Base-by-base conservation (phyloP, 441 rosid species). In the Pelargonium myrrhifolium region DNA sequence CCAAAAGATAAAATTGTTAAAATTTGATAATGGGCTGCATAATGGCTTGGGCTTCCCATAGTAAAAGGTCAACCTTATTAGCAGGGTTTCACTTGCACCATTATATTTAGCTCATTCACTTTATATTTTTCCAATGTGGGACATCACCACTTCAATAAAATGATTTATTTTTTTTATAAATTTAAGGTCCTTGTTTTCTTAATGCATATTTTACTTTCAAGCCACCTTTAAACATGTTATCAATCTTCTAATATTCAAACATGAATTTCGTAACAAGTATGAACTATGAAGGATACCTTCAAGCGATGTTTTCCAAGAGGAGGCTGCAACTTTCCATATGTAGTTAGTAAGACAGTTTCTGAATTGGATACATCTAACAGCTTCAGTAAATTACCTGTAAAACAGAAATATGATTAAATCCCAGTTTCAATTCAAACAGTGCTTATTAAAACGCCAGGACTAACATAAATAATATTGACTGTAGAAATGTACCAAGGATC, bases 241-340 rank as follows among this genome's bases (percentile, higher is more conserved):
- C 24, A 24, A 21, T 22, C 6, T 6, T 26, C 64, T 31, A 66
- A 62, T 42, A 56, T 14, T 15, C 69, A 37, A 58, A 72, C 8
- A 37, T 3, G 21, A 1, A 65, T 72, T 12, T 11, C 47, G 31
- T 35, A 55, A 37, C 31, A 71, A 35, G 43, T 31, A n/a, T n/a
- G n/a, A n/a, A n/a, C n/a, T 7, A 67, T 49, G 71, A 72, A 10
- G 70, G 56, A 60, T 67, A 90, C 99, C 95, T 91, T 93, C 71
- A 93, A 72, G 15, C 97, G 95, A 71, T 89, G 97, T 76, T 89
- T 93, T 62, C 96, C 95, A 22, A 93, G 96, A 71, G 98, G 98
- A 69, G 98, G 97, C 79, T 88, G 97, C 82, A 93, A 76, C 77
- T 84, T 89, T 59, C 98, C 98, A 75, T 87, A 93, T 2, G 98